A percentile compares a stretch with the other conserved stretches of the same genome.
Conservation (phyloP, 371 early-diverging fungal species). For the Actinomucor elegans region DNA sequence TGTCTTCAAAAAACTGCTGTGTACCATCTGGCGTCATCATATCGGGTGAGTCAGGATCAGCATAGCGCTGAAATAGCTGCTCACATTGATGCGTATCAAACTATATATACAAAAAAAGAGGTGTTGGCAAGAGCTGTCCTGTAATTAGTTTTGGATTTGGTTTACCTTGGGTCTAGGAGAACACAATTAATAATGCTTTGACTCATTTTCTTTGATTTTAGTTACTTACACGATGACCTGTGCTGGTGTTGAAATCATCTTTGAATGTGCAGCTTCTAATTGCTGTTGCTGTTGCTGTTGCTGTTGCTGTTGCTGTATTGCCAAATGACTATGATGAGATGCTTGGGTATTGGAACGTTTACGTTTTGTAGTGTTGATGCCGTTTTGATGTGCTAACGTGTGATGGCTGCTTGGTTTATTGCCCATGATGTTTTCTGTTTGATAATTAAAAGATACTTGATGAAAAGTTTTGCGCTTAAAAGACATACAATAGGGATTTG, state of each 20-base stretch:
- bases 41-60: slow-evolving; percentile 38
- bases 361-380: slow-evolving; percentile 14
- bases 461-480: no score
- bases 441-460: no score
- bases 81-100: slow-evolving; percentile 36
- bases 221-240: slow-evolving; percentile 1
- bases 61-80: slow-evolving; percentile 35
- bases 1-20: slow-evolving; percentile 41
- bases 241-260: slow-evolving; percentile 2
- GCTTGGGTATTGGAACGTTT: slow-evolving; percentile 22
- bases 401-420: slow-evolving; percentile 21
- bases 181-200: not conserved
- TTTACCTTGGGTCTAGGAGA: slow-evolving; percentile 16
- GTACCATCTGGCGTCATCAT: slow-evolving; percentile 45
- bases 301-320: not conserved
- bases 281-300: not conserved
- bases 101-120: no score
- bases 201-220: no score
- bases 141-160: not conserved
- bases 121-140: not conserved
- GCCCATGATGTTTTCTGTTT: no score
- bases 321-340: slow-evolving; percentile 6
- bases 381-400: not conserved
- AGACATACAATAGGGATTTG: no score
- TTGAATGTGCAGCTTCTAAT: not conserved